These are phyloP conservation scores for Calcarisporium arbuscula DNA, from an alignment of 2,329 filamentous ascomycete genomes.

Conservation along the genomic window DNA sequence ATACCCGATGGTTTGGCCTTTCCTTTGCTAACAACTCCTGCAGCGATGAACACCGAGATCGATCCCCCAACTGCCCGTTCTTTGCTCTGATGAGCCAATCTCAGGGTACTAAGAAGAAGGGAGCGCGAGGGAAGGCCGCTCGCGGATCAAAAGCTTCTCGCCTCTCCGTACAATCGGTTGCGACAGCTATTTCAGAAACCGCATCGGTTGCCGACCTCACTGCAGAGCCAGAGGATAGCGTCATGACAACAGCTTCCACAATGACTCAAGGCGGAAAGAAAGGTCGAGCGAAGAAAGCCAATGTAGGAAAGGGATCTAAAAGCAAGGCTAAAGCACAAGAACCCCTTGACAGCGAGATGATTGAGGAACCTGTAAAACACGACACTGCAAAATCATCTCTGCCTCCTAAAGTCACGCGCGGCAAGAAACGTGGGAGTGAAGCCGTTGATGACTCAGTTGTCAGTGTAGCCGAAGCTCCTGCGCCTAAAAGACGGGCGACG, in stretches of 20 bases:
- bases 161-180: conserved; percentile 51
- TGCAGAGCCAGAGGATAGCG: conserved; percentile 49
- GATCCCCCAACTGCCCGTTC: conserved; percentile 75
- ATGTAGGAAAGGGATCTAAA: conserved; percentile 35
- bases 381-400: background rate
- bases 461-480: conserved; percentile 39
- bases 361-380: conserved; percentile 10
- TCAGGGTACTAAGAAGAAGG: conserved; percentile 48
- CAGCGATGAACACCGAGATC: conserved; percentile 78
- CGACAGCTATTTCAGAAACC: conserved; percentile 43
- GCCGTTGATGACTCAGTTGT: conserved; percentile 44
- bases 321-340: conserved; percentile 47
- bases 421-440: conserved; percentile 59
- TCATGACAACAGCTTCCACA: conserved; percentile 53
- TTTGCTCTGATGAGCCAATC: conserved; percentile 62
- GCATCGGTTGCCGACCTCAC: conserved; percentile 41
- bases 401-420: conserved; percentile 38
- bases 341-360: conserved; percentile 30
- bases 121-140: conserved; percentile 45
- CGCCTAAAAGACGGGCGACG: conserved; percentile 53
- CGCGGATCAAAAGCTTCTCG: conserved; percentile 65
- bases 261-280: conserved; percentile 54
- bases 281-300: conserved; percentile 47
- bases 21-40: conserved; percentile 16
- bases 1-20: background rate